Percentiles rank a stretch among this genome's conserved stretches.
These are phyloP conservation scores for Clonostachys rosea DNA, from an alignment of 2,329 filamentous ascomycete genomes.

Conservation along the genomic window DNA sequence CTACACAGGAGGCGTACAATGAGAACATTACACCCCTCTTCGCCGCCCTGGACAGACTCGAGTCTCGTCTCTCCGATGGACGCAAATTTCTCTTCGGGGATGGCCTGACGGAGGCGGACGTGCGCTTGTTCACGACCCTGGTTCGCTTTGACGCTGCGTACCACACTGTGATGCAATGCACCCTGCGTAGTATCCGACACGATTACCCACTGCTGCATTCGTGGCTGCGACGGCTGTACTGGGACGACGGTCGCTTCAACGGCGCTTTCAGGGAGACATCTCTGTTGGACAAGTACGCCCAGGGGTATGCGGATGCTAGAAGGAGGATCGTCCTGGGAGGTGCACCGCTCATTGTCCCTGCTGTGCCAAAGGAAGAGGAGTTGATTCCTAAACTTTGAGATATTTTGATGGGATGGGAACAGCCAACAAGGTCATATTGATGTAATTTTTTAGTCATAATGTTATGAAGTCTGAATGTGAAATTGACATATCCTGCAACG, in stretches of 20 bases:
- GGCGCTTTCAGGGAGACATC: slow-evolving; percentile 50
- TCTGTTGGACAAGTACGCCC: slow-evolving; percentile 40
- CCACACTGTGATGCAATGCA: slow-evolving; percentile 61
- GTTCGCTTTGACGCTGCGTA: slow-evolving; percentile 67
- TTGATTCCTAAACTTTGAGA: slow-evolving; percentile 7
- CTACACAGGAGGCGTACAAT: slow-evolving; percentile 61
- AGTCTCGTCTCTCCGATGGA: slow-evolving; percentile 43
- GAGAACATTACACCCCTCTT: slow-evolving; percentile 57
- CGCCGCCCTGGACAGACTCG: slow-evolving; percentile 58
- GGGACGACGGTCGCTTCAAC: slow-evolving; percentile 41
- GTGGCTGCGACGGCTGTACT: slow-evolving; percentile 68
- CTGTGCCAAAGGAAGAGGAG: slow-evolving; percentile 7
- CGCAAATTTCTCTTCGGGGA: slow-evolving; percentile 59
- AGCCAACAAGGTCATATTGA: no score
- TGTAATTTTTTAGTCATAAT: no score
- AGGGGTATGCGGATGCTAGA: slow-evolving; percentile 17
- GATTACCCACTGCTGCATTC: slow-evolving; percentile 63
- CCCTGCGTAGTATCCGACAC: slow-evolving; percentile 56
- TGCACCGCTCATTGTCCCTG: slow-evolving; percentile 19
- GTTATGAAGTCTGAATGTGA: no score
- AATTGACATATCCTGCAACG: no score
- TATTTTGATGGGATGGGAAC: no score
- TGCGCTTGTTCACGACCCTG: slow-evolving; percentile 63
- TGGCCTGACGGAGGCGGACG: slow-evolving; percentile 63
- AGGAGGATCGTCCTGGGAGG: slow-evolving; percentile 16